Evolutionary conservation across 345 rosid species (phyloP).

Genomic region (Sonneratia caseolaris): DNA sequence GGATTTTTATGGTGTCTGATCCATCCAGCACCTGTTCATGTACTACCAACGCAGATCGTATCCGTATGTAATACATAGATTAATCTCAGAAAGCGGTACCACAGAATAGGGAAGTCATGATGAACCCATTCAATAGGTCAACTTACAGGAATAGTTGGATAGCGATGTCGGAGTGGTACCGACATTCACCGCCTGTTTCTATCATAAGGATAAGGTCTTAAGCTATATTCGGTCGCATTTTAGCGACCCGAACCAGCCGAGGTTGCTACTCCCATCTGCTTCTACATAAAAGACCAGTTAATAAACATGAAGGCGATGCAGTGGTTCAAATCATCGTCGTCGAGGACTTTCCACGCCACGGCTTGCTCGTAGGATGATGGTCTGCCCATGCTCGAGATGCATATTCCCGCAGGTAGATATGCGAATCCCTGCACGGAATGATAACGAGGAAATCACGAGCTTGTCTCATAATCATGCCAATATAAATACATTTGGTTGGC

Average conservation of each 20-base stretch:
- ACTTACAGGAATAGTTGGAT: neutral
- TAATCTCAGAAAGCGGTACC: too few relatives aligned
- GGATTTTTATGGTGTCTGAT: too few relatives aligned
- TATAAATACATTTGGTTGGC: neutral
- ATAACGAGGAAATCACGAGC: neutral
- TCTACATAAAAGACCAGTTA: constrained; percentile 80
- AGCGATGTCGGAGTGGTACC: neutral
- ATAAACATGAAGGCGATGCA: constrained; percentile 79
- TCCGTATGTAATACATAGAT: too few relatives aligned
- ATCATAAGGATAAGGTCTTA: neutral
- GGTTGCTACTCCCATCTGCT: neutral
- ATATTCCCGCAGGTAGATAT: constrained; percentile 67
- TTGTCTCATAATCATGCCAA: neutral
- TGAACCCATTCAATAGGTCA: neutral
- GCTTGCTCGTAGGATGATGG: constrained; percentile 73
- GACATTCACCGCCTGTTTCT: neutral
- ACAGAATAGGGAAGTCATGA: neutral
- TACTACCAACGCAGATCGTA: too few relatives aligned
- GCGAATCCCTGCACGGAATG: constrained; percentile 46
- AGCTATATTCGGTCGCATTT: neutral
- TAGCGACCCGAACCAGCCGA: neutral
- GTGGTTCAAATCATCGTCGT: constrained; percentile 63
- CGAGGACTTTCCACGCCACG: constrained; percentile 77
- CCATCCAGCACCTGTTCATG: too few relatives aligned
- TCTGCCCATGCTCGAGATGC: constrained; percentile 86